These are phyloP conservation scores for Cystobasidiaceae sp. DNA, from an alignment of 1,284 basidiomycete genomes.

Conservation along the genomic window DNA sequence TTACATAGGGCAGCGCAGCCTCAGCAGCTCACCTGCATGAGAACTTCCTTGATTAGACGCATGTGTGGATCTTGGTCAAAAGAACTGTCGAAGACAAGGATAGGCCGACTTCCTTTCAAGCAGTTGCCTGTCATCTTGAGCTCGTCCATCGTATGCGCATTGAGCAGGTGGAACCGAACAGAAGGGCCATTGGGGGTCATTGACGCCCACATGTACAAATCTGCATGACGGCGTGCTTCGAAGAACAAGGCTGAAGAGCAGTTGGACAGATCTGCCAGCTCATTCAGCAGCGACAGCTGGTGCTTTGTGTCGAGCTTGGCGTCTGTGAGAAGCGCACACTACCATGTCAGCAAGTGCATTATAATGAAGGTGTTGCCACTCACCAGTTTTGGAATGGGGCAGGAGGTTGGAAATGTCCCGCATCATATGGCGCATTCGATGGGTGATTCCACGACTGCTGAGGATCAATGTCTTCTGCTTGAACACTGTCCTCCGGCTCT, in stretches of 20 bases:
- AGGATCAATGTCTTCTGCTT: slow-evolving; percentile 74
- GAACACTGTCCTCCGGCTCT: slow-evolving; percentile 36
- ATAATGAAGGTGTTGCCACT: slow-evolving; percentile 37
- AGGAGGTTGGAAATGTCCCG: slow-evolving; percentile 84
- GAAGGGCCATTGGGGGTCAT: slow-evolving; percentile 97
- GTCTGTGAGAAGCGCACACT: slow-evolving; percentile 53
- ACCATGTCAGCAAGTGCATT: slow-evolving; percentile 7
- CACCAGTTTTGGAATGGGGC: slow-evolving; percentile 95
- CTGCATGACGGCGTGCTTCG: slow-evolving; percentile 81
- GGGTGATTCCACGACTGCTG: slow-evolving; percentile 88
- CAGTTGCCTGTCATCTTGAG: slow-evolving; percentile 99
- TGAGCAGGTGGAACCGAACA: slow-evolving; percentile 96
- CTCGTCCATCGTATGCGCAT: slow-evolving; percentile 99
- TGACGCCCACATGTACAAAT: slow-evolving; percentile 92
- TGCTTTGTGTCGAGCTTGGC: slow-evolving; percentile 97
- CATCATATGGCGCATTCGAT: slow-evolving; percentile 96
- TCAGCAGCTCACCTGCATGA: slow-evolving; percentile 75
- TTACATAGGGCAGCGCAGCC: too few species aligned
- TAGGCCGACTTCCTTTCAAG: slow-evolving; percentile 86
- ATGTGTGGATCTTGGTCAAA: slow-evolving; percentile 90
- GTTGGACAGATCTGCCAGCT: slow-evolving; percentile 94
- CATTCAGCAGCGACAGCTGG: slow-evolving; percentile 86
- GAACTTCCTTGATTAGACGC: slow-evolving; percentile 83
- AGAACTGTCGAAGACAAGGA: slow-evolving; percentile 84
- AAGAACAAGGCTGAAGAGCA: slow-evolving; percentile 98